phyloP scores from a whole-genome alignment of 2,329 filamentous ascomycete genomes.

The Aspergillus pseudoterreus region DNA sequence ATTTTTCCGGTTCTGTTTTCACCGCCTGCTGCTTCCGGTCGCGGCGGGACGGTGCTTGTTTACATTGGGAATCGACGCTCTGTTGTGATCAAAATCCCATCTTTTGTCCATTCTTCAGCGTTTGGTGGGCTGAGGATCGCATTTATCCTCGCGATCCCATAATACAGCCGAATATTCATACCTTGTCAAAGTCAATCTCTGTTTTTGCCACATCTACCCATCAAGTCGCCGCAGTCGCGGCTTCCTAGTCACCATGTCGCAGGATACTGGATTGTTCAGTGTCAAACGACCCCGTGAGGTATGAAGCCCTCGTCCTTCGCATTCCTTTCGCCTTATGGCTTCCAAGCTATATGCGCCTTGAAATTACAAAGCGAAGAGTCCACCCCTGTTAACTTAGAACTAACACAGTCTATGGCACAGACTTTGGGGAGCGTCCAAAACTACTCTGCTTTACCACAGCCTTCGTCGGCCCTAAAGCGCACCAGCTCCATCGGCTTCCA shows the following conservation, averaged over 20 bases:
- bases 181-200: not conserved
- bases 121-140: not conserved
- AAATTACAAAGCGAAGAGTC: not conserved
- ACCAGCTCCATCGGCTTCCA: slow-evolving; percentile 71
- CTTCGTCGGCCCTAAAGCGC: slow-evolving; percentile 90
- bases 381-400: not conserved
- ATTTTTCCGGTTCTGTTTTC: slow-evolving; percentile 14
- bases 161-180: not conserved
- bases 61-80: slow-evolving; percentile 22
- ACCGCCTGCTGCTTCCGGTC: slow-evolving; percentile 29
- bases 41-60: slow-evolving; percentile 32
- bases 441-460: slow-evolving; percentile 83
- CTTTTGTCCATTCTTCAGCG: not conserved
- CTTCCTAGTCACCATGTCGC: slow-evolving; percentile 63
- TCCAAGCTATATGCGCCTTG: not conserved
- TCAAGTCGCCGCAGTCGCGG: slow-evolving; percentile 25
- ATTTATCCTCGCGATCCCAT: not conserved
- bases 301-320: slow-evolving; percentile 30
- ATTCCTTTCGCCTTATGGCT: not conserved
- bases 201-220: not conserved
- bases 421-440: slow-evolving; percentile 81
- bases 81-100: not conserved
- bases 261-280: slow-evolving; percentile 84
- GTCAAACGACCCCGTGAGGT: slow-evolving; percentile 90
- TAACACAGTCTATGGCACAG: slow-evolving; percentile 35